phyloP scores from a whole-genome alignment of 192 early-diverging fungal genomes.

The Gaertneriomyces semiglobifer region DNA sequence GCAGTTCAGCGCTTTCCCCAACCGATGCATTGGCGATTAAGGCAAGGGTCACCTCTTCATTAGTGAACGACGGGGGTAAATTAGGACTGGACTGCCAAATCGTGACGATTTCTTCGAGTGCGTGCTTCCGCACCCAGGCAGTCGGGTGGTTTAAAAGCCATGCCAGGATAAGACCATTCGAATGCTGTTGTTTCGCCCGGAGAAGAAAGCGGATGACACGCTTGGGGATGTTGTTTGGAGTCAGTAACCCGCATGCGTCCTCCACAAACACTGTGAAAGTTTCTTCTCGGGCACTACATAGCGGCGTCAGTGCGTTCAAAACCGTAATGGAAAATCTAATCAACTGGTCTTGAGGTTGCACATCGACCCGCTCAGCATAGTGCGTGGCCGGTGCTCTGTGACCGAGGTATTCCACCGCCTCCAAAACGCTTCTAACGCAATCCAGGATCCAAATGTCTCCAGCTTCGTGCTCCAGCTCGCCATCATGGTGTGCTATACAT shows the following conservation, averaged over 20 bases:
- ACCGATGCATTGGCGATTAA: too few relatives aligned
- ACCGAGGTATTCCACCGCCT: conserved; percentile 6
- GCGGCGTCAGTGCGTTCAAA: conserved; percentile 1
- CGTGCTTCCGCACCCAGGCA: background rate
- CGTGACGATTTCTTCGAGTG: background rate
- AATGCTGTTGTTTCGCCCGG: too few relatives aligned
- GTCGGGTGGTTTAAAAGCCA: background rate
- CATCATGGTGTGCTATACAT: background rate
- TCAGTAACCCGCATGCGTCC: too few relatives aligned
- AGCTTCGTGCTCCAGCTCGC: background rate
- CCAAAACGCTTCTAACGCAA: conserved; percentile 1
- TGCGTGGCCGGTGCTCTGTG: background rate
- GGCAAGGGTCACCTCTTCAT: too few relatives aligned
- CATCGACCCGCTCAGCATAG: background rate
- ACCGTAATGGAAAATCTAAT: conserved; percentile 9
- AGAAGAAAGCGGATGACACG: too few relatives aligned
- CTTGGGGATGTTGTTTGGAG: too few relatives aligned
- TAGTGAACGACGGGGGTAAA: too few relatives aligned
- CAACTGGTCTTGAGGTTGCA: background rate
- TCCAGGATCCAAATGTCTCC: conserved; percentile 1
- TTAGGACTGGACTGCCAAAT: too few relatives aligned
- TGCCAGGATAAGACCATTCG: too few relatives aligned
- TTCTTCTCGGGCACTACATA: background rate
- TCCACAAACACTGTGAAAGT: too few relatives aligned
- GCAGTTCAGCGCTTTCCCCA: too few relatives aligned